These are phyloP conservation scores for Penicillium sp. DNA, from an alignment of 2,329 filamentous ascomycete species.

Conservation along the genomic window DNA sequence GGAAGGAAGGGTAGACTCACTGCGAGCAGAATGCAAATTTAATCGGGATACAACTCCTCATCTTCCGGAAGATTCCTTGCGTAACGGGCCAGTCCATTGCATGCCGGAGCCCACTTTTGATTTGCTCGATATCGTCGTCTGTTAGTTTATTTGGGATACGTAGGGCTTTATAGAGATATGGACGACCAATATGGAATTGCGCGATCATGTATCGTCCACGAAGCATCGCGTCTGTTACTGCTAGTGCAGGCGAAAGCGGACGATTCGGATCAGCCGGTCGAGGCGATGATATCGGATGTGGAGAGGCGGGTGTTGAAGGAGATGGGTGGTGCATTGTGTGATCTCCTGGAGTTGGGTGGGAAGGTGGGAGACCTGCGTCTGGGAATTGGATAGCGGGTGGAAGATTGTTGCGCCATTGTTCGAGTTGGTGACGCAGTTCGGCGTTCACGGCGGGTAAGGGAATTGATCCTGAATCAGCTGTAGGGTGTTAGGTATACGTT, in stretches of 20 bases:
- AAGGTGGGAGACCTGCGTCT: constrained; percentile 24
- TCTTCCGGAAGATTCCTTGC: constrained; percentile 39
- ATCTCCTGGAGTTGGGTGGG: constrained; percentile 21
- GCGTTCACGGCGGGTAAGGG: constrained; percentile 52
- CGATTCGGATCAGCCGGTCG: constrained; percentile 18
- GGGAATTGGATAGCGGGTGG: constrained; percentile 50
- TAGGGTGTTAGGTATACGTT: neutral
- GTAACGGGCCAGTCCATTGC: constrained; percentile 46
- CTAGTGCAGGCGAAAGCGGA: constrained; percentile 35
- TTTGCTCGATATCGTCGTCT: constrained; percentile 43
- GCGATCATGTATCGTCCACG: constrained; percentile 39
- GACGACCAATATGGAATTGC: constrained; percentile 43
- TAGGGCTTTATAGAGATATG: constrained; percentile 46
- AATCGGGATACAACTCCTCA: constrained; percentile 46
- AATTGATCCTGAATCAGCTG: constrained; percentile 44
- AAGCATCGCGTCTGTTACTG: constrained; percentile 41
- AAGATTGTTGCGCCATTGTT: constrained; percentile 56
- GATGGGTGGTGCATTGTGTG: constrained; percentile 22
- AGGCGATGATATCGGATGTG: constrained; percentile 20
- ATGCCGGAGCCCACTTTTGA: constrained; percentile 39
- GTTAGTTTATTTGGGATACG: constrained; percentile 37
- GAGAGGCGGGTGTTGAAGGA: constrained; percentile 20
- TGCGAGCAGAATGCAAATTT: constrained; percentile 45
- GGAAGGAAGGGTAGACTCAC: constrained; percentile 20
- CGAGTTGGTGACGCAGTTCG: constrained; percentile 57